Base-by-base conservation (phyloP, 208 protist genomes). In the Porcisia hertigi region DNA sequence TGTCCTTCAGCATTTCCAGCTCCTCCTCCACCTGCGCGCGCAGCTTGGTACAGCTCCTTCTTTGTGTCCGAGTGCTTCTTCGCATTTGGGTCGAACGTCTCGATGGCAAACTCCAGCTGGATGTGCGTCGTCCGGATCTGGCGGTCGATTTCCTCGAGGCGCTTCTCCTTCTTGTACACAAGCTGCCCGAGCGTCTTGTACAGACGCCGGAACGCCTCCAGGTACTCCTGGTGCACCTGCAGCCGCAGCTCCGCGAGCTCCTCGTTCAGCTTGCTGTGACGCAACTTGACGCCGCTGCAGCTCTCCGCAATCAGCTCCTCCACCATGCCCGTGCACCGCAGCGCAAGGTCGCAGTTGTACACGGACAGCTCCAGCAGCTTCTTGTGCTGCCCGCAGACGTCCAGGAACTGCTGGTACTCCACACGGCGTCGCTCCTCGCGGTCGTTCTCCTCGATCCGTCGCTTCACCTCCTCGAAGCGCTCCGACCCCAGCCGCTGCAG, bases 391-490 rank as follows among this genome's bases (percentile, higher is more conserved):
- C 78, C 78, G 45, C 79, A 81, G 43, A 94, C 81, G 66, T 94
- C 90, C 12, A 94, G 82, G 80, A 94, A 94, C 86, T 94, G 90
- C 77, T 86, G 75, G 84, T 94, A 85, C 82, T 94, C 90, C 84
- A 94, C 88, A 69, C 89, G 89, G 18, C 90, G 85, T 79, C 90
- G 87, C 80, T 94, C 87, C 86, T 94, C 90, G 41, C 90, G 85
- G 76, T 94, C 90, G 41, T 90, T 85, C 85, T 94, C 90, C 85
- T 94, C 90, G 76, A 94, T 92, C 62, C 90, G 87, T 65, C 90
- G 90, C 88, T 94, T 94, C 80, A 94, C 90, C 81, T 94, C 90
- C 47, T 94, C 90, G 76, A 94, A 94, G 59, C 90, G 87, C 66
- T 94, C 90, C 62, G 84, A 89, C 62, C 90, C 90, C 20, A 92